Base-by-base conservation (phyloP, 116 monocot genomes). In the Zostera marina region DNA sequence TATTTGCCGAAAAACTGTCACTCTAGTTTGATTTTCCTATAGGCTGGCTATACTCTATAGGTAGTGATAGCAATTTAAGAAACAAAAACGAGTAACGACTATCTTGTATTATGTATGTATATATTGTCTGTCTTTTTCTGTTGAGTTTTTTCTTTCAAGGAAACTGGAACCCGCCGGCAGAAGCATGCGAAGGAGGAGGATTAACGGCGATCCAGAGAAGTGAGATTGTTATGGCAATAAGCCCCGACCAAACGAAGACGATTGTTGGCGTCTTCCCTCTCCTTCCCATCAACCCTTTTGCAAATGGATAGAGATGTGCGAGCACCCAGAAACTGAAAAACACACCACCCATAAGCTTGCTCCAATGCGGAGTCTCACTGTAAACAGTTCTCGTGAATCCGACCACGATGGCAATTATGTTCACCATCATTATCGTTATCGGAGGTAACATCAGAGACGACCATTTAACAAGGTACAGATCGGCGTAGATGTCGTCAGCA, bases 121-220 rank as follows among this genome's bases (percentile, higher is more conserved):
- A n/a, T n/a, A n/a, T n/a, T n/a, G n/a, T n/a, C 32, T 32, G 32
- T 32, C 32, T 2, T 32, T 2, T 32, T n/a, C n/a, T 32, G 32
- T 32, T 32, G 32, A 2, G 1, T n/a, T 51, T 19, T 9, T 10
- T 15, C 8, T 17, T 20, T 84, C 65, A 85, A 0, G 77, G 84
- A 70, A 85, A 85, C 11, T 76, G 73, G 62, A 85, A 85, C 2
- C 74, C 74, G 8, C 85, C 85, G 11, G 81, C 81, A 20, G 14
- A 9, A 16, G 8, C 56, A 9, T n/a, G 41, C 0, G 69, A 63
- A 20, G 49, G 15, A 13, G 86, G 86, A 8, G 88, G 88, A 11
- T 74, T 83, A 38, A 88, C 80, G 0, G 83, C 68, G 5, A 88
- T 80, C 88, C 88, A 88, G 17, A 84, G 75, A 11, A 84, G 62